Percentiles rank a stretch among this genome's conserved stretches.
These are phyloP conservation scores for Aquilaria malaccensis DNA, from an alignment of 345 rosid species.

Conservation along the genomic window DNA sequence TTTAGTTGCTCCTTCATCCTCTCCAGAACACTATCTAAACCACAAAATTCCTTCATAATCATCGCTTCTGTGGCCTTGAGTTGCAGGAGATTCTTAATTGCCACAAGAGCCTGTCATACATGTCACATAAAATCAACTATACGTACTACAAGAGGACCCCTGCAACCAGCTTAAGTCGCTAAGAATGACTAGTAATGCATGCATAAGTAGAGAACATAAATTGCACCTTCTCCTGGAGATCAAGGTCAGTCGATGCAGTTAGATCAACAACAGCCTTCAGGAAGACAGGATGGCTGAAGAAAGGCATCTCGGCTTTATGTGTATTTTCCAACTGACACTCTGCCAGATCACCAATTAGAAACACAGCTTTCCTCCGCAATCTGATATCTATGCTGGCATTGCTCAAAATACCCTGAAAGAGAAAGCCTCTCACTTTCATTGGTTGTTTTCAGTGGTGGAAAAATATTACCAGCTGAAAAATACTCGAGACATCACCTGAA, in stretches of 20 bases:
- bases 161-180: no score
- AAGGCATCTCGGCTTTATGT: slow-evolving; percentile 35
- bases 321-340: slow-evolving; percentile 49
- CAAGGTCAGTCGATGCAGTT: slow-evolving; percentile 51
- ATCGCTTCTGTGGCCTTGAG: slow-evolving; percentile 50
- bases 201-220: background rate
- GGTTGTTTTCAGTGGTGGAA: background rate
- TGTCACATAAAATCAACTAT: background rate
- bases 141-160: no score
- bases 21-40: slow-evolving; percentile 55
- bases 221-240: slow-evolving; percentile 86
- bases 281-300: slow-evolving; percentile 48
- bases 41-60: slow-evolving; percentile 62
- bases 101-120: slow-evolving; percentile 60
- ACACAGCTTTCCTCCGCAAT: slow-evolving; percentile 67
- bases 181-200: slow-evolving; percentile 1
- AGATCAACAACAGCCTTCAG: slow-evolving; percentile 79
- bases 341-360: slow-evolving; percentile 68
- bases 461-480: slow-evolving; percentile 1
- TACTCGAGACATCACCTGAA: slow-evolving; percentile 49
- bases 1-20: slow-evolving; percentile 59
- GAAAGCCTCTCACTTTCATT: slow-evolving; percentile 1
- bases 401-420: slow-evolving; percentile 57
- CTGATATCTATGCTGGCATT: slow-evolving; percentile 53
- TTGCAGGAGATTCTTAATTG: slow-evolving; percentile 68